phyloP scores from a whole-genome alignment of 2,329 filamentous ascomycete species.

The Claviceps africana region DNA sequence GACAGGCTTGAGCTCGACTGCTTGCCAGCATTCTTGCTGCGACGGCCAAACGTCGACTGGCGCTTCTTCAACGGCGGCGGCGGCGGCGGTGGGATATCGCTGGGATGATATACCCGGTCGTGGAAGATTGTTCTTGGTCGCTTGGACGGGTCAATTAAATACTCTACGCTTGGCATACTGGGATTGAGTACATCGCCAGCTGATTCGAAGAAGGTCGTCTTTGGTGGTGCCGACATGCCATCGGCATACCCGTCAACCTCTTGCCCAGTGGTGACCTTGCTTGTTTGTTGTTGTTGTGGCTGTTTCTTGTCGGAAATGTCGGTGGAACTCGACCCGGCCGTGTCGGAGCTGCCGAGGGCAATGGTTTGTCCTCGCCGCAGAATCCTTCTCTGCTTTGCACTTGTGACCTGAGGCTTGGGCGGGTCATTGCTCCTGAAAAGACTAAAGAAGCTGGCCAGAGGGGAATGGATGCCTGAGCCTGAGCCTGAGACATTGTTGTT shows the following conservation, averaged over 20 bases:
- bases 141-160: conserved; percentile 67
- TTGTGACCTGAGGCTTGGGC: conserved; percentile 33
- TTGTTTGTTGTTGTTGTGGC: conserved; percentile 1
- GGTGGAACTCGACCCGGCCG: conserved; percentile 8
- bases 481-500: not conserved
- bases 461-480: conserved; percentile 16
- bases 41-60: conserved; percentile 21
- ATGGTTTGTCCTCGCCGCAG: conserved; percentile 69
- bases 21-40: conserved; percentile 18
- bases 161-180: conserved; percentile 67
- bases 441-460: conserved; percentile 52
- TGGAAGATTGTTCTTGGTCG: conserved; percentile 89
- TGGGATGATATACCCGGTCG: conserved; percentile 85
- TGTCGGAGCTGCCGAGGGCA: conserved; percentile 15
- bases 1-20: conserved; percentile 15
- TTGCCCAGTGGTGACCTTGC: conserved; percentile 35
- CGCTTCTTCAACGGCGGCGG: conserved; percentile 52
- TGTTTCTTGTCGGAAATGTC: conserved; percentile 7
- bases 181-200: conserved; percentile 87
- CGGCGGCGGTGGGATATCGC: conserved; percentile 78
- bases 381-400: conserved; percentile 52
- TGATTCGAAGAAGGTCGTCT: conserved; percentile 87
- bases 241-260: conserved; percentile 31
- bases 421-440: conserved; percentile 53
- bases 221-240: conserved; percentile 57